Evolutionary conservation across 1,284 basidiomycete species (phyloP).

Genomic region (Trametes sp.): DNA sequence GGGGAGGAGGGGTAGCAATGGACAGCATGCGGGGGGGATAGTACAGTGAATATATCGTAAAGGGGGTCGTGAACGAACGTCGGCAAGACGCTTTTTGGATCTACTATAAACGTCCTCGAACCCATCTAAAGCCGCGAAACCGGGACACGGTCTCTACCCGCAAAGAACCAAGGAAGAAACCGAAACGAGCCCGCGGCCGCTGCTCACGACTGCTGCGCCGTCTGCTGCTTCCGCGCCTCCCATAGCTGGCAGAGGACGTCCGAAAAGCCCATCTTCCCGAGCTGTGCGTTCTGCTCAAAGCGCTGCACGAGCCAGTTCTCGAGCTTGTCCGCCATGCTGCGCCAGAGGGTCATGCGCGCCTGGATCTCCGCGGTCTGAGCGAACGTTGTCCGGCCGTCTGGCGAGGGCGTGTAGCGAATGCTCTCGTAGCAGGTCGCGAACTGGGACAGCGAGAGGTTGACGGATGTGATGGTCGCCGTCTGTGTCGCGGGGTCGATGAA

Average conservation of each 20-base stretch:
- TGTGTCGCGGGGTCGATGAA: constrained; percentile 86
- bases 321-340: constrained; percentile 78
- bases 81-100: constrained; percentile 35
- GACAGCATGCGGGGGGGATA: constrained; percentile 32
- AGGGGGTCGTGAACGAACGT: constrained; percentile 30
- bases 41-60: constrained; percentile 40
- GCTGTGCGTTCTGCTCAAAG: constrained; percentile 87
- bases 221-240: constrained; percentile 60
- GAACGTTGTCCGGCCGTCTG: constrained; percentile 68
- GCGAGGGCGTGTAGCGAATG: constrained; percentile 85
- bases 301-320: constrained; percentile 86
- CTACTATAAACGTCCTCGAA: constrained; percentile 30
- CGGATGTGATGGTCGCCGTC: constrained; percentile 84
- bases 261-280: constrained; percentile 87
- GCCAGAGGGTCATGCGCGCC: constrained; percentile 79
- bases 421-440: constrained; percentile 90
- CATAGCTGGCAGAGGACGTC: constrained; percentile 82
- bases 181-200: constrained; percentile 19
- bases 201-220: constrained; percentile 32
- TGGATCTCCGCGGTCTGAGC: constrained; percentile 87
- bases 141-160: constrained; percentile 17
- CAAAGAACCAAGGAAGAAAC: constrained; percentile 21
- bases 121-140: constrained; percentile 30
- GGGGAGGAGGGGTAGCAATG: constrained; percentile 17
- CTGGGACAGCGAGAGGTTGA: constrained; percentile 91